Evolutionary conservation across 768 basidiomycete genomes (phyloP).

Genomic region (Collybia sp.): DNA sequence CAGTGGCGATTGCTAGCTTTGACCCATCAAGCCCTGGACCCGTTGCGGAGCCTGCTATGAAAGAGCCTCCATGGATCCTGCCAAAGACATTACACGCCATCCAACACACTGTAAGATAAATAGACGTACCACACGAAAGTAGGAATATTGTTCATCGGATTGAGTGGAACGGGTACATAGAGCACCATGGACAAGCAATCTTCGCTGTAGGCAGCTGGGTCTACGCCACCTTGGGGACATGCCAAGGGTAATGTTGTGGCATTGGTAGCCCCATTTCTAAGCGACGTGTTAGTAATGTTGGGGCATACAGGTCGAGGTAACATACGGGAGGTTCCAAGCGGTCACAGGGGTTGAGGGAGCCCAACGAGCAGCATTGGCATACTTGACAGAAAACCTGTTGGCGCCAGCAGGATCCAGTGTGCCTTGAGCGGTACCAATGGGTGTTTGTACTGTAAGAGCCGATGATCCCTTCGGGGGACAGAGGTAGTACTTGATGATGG

Average conservation of each 20-base stretch:
- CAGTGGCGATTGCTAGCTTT: slow-evolving; percentile 61
- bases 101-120: neutral
- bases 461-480: slow-evolving; percentile 33
- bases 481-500: slow-evolving; percentile 33
- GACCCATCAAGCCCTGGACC: slow-evolving; percentile 75
- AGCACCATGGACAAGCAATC: slow-evolving; percentile 81
- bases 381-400: slow-evolving; percentile 59
- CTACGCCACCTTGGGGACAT: slow-evolving; percentile 62
- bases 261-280: slow-evolving; percentile 48
- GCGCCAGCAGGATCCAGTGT: slow-evolving; percentile 42
- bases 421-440: slow-evolving; percentile 55
- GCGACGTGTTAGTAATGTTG: neutral
- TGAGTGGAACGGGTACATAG: slow-evolving; percentile 53
- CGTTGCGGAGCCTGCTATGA: slow-evolving; percentile 64
- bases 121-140: slow-evolving; percentile 56
- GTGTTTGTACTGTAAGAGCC: slow-evolving; percentile 31
- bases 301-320: slow-evolving; percentile 3
- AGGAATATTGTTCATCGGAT: slow-evolving; percentile 31
- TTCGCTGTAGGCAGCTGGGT: slow-evolving; percentile 52
- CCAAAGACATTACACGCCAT: neutral
- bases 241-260: slow-evolving; percentile 55
- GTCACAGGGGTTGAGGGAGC: slow-evolving; percentile 46
- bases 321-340: slow-evolving; percentile 60
- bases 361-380: slow-evolving; percentile 64
- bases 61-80: slow-evolving; percentile 89